Base-by-base conservation (phyloP, 495 filamentous ascomycete species). In the Penicillium canescens region DNA sequence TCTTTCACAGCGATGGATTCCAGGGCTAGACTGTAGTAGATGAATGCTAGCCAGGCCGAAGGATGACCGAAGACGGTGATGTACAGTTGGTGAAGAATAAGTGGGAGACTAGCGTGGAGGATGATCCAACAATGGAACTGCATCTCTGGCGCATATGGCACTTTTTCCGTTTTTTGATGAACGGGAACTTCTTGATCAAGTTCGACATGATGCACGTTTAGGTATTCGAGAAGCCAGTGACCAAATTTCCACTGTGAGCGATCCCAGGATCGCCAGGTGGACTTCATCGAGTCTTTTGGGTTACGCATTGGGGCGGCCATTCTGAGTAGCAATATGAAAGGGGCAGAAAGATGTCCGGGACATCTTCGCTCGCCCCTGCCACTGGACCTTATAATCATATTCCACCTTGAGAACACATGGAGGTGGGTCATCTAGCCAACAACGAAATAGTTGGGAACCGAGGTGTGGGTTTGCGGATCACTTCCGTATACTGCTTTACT, bases 271-370 rank as follows among this genome's bases (percentile, higher is more conserved):
- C 67, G 65, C 68, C 68, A 71, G 24, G 68, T 71, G n/a, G 68
- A 71, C 52, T 60, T 68, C 68, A 71, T 71, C 1, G 65, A 68
- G 50, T 71, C 68, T 18, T 56, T 66, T 5, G 61, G 57, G 42
- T 66, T 69, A n/a, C 50, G 41, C 34, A 37, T 56, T 12, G 54
- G 26, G 11, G 36, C 45, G 11, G 37, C 12, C 52, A 55, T 55
- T 46, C 40, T 50, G 37, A 42, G 21, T 31, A 14, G 6, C 28
- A 6, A 39, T 31, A 14, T 50, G 41, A 16, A 14, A 16, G 36
- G 24, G n/a, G 44, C 3, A 8, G 10, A 46, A 41, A 31, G n/a
- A 24, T 40, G 4, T 18, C 38, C 2, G n/a, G 14, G 14, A 16
- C 10, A 40, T 40, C n/a, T 5, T 10, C 14, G 0, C 14, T 40